Percentiles rank a stretch among this genome's conserved stretches.
Evolutionary conservation across 2,329 filamentous ascomycete genomes (phyloP).

Genomic region (Rutstroemia sp.): DNA sequence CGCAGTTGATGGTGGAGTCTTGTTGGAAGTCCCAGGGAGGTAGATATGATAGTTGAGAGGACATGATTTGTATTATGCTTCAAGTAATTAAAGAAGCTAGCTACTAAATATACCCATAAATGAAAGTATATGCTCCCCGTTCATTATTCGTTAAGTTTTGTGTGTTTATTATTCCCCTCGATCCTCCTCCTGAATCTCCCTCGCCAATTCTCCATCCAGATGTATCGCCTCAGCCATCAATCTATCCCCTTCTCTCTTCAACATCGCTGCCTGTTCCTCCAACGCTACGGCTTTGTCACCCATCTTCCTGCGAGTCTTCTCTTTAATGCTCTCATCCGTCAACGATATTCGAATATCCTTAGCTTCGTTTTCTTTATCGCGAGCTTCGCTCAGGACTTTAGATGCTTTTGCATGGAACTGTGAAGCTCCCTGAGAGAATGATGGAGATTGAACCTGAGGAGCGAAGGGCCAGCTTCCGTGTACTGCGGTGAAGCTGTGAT

Average conservation of each 20-base stretch:
- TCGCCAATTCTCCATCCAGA: slow-evolving; percentile 23
- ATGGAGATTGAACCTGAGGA: neutral
- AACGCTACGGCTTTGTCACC: slow-evolving; percentile 14
- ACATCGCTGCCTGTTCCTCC: slow-evolving; percentile 20
- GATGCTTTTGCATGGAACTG: slow-evolving; percentile 17
- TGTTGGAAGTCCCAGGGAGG: slow-evolving; percentile 29
- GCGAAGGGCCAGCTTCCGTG: neutral
- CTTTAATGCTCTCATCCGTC: slow-evolving; percentile 2
- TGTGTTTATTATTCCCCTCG: neutral
- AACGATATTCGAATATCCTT: slow-evolving; percentile 8
- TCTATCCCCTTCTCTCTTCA: slow-evolving; percentile 18
- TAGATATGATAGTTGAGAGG: too few relatives aligned
- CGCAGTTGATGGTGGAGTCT: slow-evolving; percentile 44
- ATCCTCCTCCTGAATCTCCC: slow-evolving; percentile 17
- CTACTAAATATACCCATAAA: neutral
- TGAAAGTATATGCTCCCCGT: neutral
- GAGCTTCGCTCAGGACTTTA: slow-evolving; percentile 14
- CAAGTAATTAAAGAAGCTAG: too few relatives aligned
- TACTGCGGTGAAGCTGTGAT: neutral
- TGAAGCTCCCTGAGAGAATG: slow-evolving; percentile 13
- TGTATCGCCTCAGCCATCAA: slow-evolving; percentile 21
- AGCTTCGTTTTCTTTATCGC: slow-evolving; percentile 17
- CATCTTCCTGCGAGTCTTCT: slow-evolving; percentile 15
- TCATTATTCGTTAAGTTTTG: too few relatives aligned
- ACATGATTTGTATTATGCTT: neutral